Conservation (phyloP, 441 rosid species). For the Croton setiger region DNA sequence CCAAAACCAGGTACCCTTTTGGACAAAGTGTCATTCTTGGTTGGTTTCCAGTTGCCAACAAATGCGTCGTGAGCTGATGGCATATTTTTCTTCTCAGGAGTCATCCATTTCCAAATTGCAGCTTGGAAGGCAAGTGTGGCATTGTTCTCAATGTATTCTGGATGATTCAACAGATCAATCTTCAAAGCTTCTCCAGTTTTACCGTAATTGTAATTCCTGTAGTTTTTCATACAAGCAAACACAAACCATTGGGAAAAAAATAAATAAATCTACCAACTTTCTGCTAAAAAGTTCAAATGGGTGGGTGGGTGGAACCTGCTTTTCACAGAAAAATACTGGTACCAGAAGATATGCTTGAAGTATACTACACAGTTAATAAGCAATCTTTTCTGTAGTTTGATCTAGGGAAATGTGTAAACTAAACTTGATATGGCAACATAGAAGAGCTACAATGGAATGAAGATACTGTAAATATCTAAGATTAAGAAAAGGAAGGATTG, state of each 20-base stretch:
- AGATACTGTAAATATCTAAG: not conserved
- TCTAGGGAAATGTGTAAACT: too few relatives aligned
- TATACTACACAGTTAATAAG: not conserved
- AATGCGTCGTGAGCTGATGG: conserved; percentile 71
- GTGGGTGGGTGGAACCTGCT: not conserved
- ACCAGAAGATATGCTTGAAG: not conserved
- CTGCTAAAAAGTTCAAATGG: not conserved
- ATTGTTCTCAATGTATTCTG: conserved; percentile 64
- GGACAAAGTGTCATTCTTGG: conserved; percentile 64
- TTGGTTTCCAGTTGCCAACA: conserved; percentile 71
- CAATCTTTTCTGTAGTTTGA: not conserved
- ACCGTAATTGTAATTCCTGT: conserved; percentile 79
- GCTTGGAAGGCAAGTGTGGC: conserved; percentile 71
- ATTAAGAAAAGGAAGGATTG: too few relatives aligned
- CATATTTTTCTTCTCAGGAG: conserved; percentile 50
- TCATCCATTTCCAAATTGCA: conserved; percentile 80
- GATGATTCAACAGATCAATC: conserved; percentile 51
- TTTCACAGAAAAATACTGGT: not conserved
- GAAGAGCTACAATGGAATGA: not conserved
- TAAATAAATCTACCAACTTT: not conserved
- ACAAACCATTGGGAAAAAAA: not conserved
- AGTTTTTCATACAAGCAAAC: not conserved
- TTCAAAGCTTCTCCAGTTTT: conserved; percentile 60
- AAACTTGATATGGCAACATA: not conserved
- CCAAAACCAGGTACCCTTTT: conserved; percentile 70